Evolutionary conservation across 805 yeast species (phyloP), one percentile per base, ranked within the genome.

Genomic region (Ogataea nitratoaversa): DNA sequence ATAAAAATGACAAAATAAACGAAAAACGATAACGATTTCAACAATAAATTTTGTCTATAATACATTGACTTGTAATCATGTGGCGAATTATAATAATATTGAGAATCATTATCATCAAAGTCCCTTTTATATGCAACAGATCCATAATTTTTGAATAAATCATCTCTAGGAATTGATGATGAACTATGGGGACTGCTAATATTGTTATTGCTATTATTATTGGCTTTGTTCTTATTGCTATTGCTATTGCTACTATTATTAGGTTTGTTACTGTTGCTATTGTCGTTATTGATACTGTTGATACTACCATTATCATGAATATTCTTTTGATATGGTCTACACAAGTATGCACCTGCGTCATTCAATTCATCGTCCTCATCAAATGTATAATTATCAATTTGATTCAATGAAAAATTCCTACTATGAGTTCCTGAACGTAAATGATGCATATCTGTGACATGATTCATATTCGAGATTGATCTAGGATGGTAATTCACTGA

Each of bases 11-110:
- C 25, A 4, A 46, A 32, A 29, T 53, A 56, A 4, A 54, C 23
- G 1, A 46, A 5, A 8, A 32, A 37, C 5, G 54, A 42, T 3
- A 60, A 7, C 1, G 45, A 32, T 24, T 50, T 54, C 16, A 48
- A 25, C 1, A 54, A 30, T 23, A 55, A 16, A 36, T 50, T 52
- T 34, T 57, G 60, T 19, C 44, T 51, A 20, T 53, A 54, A 33
- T 57, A 52, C 24, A 49, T 42, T 16, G 62, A 53, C 31, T 54
- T 57, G 44, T 58, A 60, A 42, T 62, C 56, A 43, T 62, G 67
- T 0, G 67, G 66, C 2, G 66, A 60, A 17, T 49, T 52, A 33
- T 48, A 48, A 27, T 48, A 43, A 25, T 44, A 48, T 12, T 49
- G 50, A 12, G 49, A 45, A 8, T 49, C 29, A 12, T 37, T 36